Evolutionary conservation across 345 rosid species (phyloP).

Genomic region (Eucalyptus pauciflora): DNA sequence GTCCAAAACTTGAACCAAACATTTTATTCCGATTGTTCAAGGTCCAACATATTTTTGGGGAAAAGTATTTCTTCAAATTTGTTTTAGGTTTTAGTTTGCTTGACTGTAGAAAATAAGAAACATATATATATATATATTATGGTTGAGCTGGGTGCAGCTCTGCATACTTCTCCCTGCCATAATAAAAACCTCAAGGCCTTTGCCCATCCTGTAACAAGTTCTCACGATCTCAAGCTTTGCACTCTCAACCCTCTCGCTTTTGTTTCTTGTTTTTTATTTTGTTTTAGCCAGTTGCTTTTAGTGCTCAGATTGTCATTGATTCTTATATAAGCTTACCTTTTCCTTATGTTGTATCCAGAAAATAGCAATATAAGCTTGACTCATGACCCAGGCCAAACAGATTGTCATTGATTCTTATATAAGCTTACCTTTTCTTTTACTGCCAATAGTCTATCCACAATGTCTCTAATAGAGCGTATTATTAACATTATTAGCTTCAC

Average conservation of each 20-base stretch:
- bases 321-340: not conserved
- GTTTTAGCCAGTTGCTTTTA: not conserved
- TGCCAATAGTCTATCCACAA: not conserved
- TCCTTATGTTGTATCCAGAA: not conserved
- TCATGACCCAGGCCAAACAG: not conserved
- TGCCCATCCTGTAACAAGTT: not conserved
- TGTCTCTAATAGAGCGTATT: not conserved
- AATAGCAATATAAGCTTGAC: not conserved
- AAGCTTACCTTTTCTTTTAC: not conserved
- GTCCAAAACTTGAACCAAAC: not conserved
- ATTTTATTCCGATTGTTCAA: not conserved
- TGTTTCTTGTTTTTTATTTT: not conserved
- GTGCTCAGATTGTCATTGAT: not conserved
- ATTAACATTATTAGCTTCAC: not conserved
- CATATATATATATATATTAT: not conserved
- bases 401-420: not conserved
- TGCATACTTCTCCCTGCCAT: not conserved
- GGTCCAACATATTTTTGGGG: not conserved
- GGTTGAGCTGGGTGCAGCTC: not conserved
- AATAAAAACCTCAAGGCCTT: not conserved
- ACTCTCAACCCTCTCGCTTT: not conserved
- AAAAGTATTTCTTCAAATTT: not conserved
- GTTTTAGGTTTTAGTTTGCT: not conserved
- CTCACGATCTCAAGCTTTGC: not conserved
- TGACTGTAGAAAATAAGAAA: not conserved